Evolutionary conservation across 331 rosid genomes (phyloP), one percentile per base, ranked within the genome.

Genomic region (Malus hybrid): DNA sequence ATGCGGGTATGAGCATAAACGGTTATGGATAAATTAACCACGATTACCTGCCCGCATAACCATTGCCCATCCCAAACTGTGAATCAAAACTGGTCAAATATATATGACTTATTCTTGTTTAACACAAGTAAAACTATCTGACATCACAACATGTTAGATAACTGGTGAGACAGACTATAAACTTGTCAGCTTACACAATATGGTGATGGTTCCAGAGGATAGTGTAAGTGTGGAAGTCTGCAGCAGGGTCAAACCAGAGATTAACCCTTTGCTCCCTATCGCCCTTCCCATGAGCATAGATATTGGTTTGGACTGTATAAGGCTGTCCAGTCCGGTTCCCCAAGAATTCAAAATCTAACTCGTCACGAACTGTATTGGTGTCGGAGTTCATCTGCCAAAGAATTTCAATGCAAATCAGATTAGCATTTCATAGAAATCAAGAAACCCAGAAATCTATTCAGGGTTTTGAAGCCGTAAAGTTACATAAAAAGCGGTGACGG

Each of bases 401-500:
- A 42, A 42, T 42, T 42, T 42, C 39, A 70, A 52, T 55, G 22
- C 39, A 68, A 11, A 32, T 11, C 9, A 59, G 52, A 48, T 8
- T 11, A 55, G 5, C 48, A 42, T 42, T 31, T 52, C 9, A 42
- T 14, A 33, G 24, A 69, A 27, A 59, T 1, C 33, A 61, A 14
- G 24, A 54, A 69, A 29, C 42, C 34, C 20, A 34, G 42, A 33
- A 50, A 22, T 19, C 36, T 12, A 76, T 61, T 46, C 18, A 31
- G 39, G 18, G 28, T 14, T 39, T 19, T 15, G 15, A 19, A 10
- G 12, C 57, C 4, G 18, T 73, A 14, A 19, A 34, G 20, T 56
- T 69, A 93, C 98, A 76, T 93, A 93, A 71, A 93, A 93, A 61
- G 98, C 98, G 6, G 98, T 91, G 68, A 93, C 98, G 0, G 97